A percentile compares a stretch with the other conserved stretches of the same genome.
phyloP scores from a whole-genome alignment of 2,329 filamentous ascomycete genomes.

The Cordyceps militaris region DNA sequence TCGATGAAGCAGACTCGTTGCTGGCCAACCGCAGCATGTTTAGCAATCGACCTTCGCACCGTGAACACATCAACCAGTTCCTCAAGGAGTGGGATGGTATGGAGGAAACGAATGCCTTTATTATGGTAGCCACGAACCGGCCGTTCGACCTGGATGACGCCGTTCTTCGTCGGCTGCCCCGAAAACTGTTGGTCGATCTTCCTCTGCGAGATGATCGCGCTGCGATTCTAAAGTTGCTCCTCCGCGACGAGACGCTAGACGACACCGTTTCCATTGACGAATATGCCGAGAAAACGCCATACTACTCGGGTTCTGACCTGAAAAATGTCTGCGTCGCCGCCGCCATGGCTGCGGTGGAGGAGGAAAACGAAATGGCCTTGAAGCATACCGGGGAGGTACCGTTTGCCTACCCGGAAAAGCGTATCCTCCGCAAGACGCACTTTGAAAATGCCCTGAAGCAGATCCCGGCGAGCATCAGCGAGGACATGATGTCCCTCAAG shows the following conservation, averaged over 20 bases:
- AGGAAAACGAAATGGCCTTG: conserved; percentile 50
- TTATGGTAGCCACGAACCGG: conserved; percentile 96
- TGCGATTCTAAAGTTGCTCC: conserved; percentile 63
- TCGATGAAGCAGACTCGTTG: conserved; percentile 93
- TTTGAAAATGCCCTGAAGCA: conserved; percentile 82
- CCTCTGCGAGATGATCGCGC: conserved; percentile 59
- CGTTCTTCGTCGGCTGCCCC: conserved; percentile 67
- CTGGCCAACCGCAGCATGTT: conserved; percentile 68
- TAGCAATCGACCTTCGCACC: conserved; percentile 61
- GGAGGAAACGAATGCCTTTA: conserved; percentile 74
- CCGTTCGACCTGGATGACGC: conserved; percentile 93
- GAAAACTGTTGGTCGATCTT: conserved; percentile 66
- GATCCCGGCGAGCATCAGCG: conserved; percentile 85
- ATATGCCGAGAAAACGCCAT: conserved; percentile 60
- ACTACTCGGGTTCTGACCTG: conserved; percentile 77
- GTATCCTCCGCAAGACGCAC: conserved; percentile 54
- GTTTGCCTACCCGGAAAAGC: conserved; percentile 55
- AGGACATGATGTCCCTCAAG: conserved; percentile 82
- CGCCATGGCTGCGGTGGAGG: conserved; percentile 69
- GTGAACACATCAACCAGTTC: conserved; percentile 95
- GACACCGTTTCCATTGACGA: conserved; percentile 51
- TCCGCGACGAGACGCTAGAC: conserved; percentile 60
- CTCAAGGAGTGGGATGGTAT: conserved; percentile 95
- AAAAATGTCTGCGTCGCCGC: conserved; percentile 78
- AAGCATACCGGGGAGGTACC: conserved; percentile 33